Conservation (phyloP, 805 yeast genomes). For the Wickerhamomyces queroliae region DNA sequence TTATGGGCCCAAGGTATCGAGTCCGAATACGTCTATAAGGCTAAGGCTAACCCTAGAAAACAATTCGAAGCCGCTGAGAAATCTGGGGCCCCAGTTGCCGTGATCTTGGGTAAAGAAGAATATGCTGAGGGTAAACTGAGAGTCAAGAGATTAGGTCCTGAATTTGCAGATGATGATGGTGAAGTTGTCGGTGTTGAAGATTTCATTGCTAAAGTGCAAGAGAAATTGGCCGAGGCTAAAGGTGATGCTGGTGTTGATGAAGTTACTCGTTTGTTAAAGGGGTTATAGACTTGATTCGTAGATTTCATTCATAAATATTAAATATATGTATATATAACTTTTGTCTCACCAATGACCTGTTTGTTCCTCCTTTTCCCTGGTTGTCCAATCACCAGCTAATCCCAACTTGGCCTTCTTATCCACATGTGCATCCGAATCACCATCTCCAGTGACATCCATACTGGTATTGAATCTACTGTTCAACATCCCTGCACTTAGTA, state of each 20-base stretch:
- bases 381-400: constrained; percentile 27
- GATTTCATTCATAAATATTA: neutral
- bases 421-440: constrained; percentile 6
- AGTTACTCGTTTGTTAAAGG: constrained; percentile 56
- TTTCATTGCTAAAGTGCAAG: constrained; percentile 46
- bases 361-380: constrained; percentile 18
- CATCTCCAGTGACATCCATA: constrained; percentile 2
- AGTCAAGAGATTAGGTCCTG: constrained; percentile 85
- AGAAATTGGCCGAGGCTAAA: constrained; percentile 44
- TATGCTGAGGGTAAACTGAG: constrained; percentile 70
- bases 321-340: neutral
- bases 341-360: constrained; percentile 27
- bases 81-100: constrained; percentile 84
- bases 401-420: constrained; percentile 24
- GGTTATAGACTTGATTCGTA: constrained; percentile 30
- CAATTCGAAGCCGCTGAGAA: constrained; percentile 98
- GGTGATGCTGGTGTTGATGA: constrained; percentile 51
- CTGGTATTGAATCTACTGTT: constrained; percentile 15
- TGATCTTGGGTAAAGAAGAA: constrained; percentile 94
- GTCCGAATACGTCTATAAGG: constrained; percentile 86
- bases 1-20: constrained; percentile 89
- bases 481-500: constrained; percentile 47
- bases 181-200: constrained; percentile 61
- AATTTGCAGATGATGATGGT: constrained; percentile 84
- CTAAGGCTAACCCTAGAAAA: constrained; percentile 90